Evolutionary conservation across 2,329 filamentous ascomycete genomes (phyloP).

Genomic region (Alternaria postmessia): DNA sequence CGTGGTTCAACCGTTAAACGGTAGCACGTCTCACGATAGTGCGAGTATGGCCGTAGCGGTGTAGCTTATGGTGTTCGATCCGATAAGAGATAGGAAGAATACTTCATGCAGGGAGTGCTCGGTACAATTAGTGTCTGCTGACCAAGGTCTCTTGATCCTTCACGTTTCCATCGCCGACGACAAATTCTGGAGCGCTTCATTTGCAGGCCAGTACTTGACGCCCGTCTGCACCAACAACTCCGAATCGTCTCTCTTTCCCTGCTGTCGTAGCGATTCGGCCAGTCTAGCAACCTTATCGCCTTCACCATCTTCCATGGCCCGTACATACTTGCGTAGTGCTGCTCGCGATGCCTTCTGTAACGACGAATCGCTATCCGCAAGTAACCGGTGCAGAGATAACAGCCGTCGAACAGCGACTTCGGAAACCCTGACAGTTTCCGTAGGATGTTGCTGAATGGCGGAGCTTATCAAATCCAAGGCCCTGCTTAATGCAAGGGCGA

Average conservation of each 20-base stretch:
- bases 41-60: slow-evolving; percentile 29
- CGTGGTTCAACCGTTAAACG: slow-evolving; percentile 25
- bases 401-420: slow-evolving; percentile 60
- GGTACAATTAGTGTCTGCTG: slow-evolving; percentile 21
- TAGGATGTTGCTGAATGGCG: slow-evolving; percentile 51
- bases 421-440: slow-evolving; percentile 50
- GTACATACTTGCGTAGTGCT: slow-evolving; percentile 50
- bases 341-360: slow-evolving; percentile 61
- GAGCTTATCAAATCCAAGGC: slow-evolving; percentile 70
- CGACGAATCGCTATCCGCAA: slow-evolving; percentile 60
- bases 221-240: slow-evolving; percentile 34
- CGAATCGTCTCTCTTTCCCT: slow-evolving; percentile 40
- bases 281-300: slow-evolving; percentile 39
- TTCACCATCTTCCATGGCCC: slow-evolving; percentile 34
- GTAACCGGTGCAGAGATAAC: slow-evolving; percentile 54
- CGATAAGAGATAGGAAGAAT: slow-evolving; percentile 24
- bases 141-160: slow-evolving; percentile 15
- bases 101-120: slow-evolving; percentile 30
- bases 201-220: slow-evolving; percentile 40
- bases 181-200: slow-evolving; percentile 39
- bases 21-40: slow-evolving; percentile 23
- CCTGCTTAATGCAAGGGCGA: slow-evolving; percentile 74
- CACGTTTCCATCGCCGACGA: slow-evolving; percentile 32
- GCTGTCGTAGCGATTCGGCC: slow-evolving; percentile 31
- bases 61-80: slow-evolving; percentile 25